Percentiles rank a stretch among this genome's conserved stretches.
Conservation (phyloP, 208 protist genomes). For the Balamuthia mandrillaris region DNA sequence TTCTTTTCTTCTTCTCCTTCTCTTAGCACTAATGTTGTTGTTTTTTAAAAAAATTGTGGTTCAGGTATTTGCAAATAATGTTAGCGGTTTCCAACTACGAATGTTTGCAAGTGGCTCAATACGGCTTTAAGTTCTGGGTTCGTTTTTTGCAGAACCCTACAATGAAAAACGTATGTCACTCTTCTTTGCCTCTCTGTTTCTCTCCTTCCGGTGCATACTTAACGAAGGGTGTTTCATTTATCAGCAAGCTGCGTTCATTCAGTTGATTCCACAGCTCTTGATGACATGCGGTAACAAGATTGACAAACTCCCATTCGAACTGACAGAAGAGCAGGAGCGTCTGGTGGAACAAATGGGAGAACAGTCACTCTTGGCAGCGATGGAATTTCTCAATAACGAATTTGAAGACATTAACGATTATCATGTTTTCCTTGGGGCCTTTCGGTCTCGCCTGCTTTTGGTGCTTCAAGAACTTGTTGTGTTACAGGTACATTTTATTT, state of each 20-base stretch:
- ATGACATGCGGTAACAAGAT: background rate
- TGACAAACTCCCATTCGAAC: background rate
- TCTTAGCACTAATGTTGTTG: background rate
- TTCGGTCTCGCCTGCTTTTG: too few relatives aligned
- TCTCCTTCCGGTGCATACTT: background rate
- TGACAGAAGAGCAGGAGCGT: background rate
- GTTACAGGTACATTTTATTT: too few relatives aligned
- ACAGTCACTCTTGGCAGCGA: background rate
- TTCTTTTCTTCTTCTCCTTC: background rate
- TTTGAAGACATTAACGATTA: background rate
- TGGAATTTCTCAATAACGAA: background rate
- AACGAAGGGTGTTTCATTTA: background rate
- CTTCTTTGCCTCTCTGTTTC: background rate
- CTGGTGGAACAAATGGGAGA: background rate
- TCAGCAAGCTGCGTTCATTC: too few relatives aligned
- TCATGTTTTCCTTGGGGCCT: background rate
- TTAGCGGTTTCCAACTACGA: background rate
- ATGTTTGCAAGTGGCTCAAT: background rate
- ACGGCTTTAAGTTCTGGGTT: background rate
- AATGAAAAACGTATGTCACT: background rate
- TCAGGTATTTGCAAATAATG: background rate
- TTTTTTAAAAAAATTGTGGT: background rate
- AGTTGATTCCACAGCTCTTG: background rate
- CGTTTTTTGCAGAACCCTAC: background rate
- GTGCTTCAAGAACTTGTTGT: too few relatives aligned